Base-by-base conservation (phyloP, 371 early-diverging fungal species). In the Circinella umbellata region DNA sequence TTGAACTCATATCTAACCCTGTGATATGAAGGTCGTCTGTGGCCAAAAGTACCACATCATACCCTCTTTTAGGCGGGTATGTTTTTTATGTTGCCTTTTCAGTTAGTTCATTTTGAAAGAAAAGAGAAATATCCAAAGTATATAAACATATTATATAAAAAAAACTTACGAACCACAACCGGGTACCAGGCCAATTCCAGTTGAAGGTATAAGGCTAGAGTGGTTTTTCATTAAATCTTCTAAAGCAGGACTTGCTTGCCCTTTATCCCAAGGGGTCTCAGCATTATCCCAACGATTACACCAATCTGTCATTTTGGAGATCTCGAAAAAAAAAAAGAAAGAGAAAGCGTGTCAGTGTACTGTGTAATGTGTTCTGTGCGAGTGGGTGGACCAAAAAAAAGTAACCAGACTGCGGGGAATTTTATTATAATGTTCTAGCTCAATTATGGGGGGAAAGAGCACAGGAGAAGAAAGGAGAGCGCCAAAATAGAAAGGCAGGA, bases 1-100 rank as follows among this genome's bases (percentile, higher is more conserved):
- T 88, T 49, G 83, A 75, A 68, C 91, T 91, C 57, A 92, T 73
- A 68, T 95, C 95, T 57, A 93, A 72, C 6, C 94, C 95, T 42
- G 85, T 82, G 60, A 88, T 87, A 66, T 84, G 85, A 53, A 86
- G 83, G 37, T 78, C 73, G 47, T 80, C 76, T 36, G 79, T 83
- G 6, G 92, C 87, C 37, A 95, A 80, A 61, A 86, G 89, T 72
- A 91, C 77, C 35, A 92, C 93, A 72, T 95, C 95, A 73, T 92
- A 91, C 36, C 48, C 63, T 37, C 5, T 17, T 38, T 55, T 35
- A 64, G n/a, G 4, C 17, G 17, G 51, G 57, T 27, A 64, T 39
- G 34, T 37, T 48, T n/a, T n/a, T n/a, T n/a, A n/a, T n/a, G n/a
- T n/a, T n/a, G n/a, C 49, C 15, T n/a, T 49, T n/a, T 51, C 15